Evolutionary conservation across 768 basidiomycete species (phyloP).

Genomic region (Serendipita sp.): DNA sequence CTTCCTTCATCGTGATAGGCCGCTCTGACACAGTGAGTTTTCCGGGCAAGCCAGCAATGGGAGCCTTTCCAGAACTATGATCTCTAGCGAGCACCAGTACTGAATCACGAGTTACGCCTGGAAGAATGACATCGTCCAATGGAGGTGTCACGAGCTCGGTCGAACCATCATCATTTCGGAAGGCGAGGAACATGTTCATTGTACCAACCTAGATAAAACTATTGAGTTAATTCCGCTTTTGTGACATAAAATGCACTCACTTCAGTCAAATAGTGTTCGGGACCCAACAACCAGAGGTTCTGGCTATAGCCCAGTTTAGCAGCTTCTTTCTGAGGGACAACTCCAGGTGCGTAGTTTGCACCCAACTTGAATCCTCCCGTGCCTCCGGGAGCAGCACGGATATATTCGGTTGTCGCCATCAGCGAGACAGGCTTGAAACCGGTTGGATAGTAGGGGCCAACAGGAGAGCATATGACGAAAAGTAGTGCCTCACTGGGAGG

Average conservation of each 20-base stretch:
- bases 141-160: conserved; percentile 27
- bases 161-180: conserved; percentile 49
- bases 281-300: conserved; percentile 79
- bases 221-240: neutral
- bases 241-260: conserved; percentile 14
- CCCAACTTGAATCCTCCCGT: conserved; percentile 82
- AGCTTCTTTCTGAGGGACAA: conserved; percentile 69
- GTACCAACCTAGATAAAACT: conserved; percentile 45
- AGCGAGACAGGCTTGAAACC: conserved; percentile 89
- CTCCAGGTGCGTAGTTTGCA: conserved; percentile 77
- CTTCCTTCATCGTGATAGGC: conserved; percentile 58
- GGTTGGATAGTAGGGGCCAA: conserved; percentile 67
- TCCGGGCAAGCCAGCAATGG: conserved; percentile 35
- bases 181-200: conserved; percentile 82
- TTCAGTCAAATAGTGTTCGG: conserved; percentile 35
- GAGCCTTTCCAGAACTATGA: conserved; percentile 33
- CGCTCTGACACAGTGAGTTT: conserved; percentile 50
- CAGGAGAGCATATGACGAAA: conserved; percentile 45
- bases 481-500: conserved; percentile 43
- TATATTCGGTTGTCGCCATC: conserved; percentile 41
- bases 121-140: conserved; percentile 28
- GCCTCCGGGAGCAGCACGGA: conserved; percentile 34
- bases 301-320: conserved; percentile 66
- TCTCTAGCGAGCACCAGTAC: conserved; percentile 34
- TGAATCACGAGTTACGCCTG: conserved; percentile 28